Evolutionary conservation across 2,329 filamentous ascomycete genomes (phyloP).

Genomic region (Fusarium neocosmosporiellum): DNA sequence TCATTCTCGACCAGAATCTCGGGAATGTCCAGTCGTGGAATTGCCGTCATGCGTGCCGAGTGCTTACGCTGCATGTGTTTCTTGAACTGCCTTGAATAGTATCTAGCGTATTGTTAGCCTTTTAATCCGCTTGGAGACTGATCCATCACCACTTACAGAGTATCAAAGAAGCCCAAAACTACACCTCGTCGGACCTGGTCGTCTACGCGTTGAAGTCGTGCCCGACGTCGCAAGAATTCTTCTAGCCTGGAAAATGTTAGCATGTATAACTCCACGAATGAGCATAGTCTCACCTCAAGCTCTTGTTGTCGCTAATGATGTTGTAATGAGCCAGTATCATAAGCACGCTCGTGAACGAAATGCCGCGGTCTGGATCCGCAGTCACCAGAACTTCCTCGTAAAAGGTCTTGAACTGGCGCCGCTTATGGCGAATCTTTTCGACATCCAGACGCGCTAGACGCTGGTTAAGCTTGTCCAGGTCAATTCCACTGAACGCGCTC

Average conservation of each 20-base stretch:
- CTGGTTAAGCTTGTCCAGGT: conserved; percentile 79
- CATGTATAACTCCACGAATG: neutral
- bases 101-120: conserved; percentile 55
- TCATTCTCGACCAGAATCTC: conserved; percentile 92
- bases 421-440: conserved; percentile 76
- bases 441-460: conserved; percentile 81
- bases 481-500: conserved; percentile 69
- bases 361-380: conserved; percentile 87
- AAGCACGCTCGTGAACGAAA: conserved; percentile 90
- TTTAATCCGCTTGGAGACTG: neutral
- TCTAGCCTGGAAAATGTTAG: conserved; percentile 73
- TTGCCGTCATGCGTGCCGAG: conserved; percentile 78
- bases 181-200: conserved; percentile 92
- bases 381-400: conserved; percentile 97
- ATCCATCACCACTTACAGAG: conserved; percentile 66
- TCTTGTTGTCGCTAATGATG: conserved; percentile 98
- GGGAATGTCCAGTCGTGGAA: conserved; percentile 85
- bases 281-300: conserved; percentile 72
- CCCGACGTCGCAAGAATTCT: conserved; percentile 91
- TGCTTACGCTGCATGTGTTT: conserved; percentile 78
- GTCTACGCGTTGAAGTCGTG: conserved; percentile 91
- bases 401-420: conserved; percentile 90
- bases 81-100: conserved; percentile 87
- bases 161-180: conserved; percentile 96
- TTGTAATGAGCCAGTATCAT: conserved; percentile 99